A percentile compares a stretch with the other conserved stretches of the same genome.
Evolutionary conservation across 352 stramenopile species (phyloP).

Genomic region (Phytophthora crassamura): DNA sequence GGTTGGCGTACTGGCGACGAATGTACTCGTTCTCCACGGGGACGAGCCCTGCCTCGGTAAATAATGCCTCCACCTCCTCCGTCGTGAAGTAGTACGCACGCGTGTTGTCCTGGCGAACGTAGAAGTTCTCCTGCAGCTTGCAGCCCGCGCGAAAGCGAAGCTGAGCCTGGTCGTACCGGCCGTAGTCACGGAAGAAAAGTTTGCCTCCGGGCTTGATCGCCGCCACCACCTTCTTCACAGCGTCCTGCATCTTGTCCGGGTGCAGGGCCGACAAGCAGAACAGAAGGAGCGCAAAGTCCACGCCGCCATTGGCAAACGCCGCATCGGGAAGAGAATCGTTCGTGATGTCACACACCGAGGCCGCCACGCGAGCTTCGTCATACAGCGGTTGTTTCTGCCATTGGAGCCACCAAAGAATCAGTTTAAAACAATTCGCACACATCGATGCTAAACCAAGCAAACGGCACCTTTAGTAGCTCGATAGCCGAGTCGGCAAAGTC

Average conservation of each 20-base stretch:
- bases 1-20: slow-evolving; percentile 88
- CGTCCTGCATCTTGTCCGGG: slow-evolving; percentile 85
- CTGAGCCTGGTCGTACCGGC: slow-evolving; percentile 95
- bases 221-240: slow-evolving; percentile 89
- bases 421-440: neutral
- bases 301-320: slow-evolving; percentile 64
- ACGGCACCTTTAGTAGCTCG: slow-evolving; percentile 85
- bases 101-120: slow-evolving; percentile 95
- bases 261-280: slow-evolving; percentile 94
- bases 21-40: slow-evolving; percentile 88
- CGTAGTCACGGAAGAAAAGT: slow-evolving; percentile 96
- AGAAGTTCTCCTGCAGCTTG: slow-evolving; percentile 95
- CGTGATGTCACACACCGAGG: slow-evolving; percentile 88
- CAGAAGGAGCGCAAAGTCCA: slow-evolving; percentile 86
- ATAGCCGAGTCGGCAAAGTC: slow-evolving; percentile 95
- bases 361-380: slow-evolving; percentile 66
- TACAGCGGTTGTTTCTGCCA: slow-evolving; percentile 84
- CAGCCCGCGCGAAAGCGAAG: slow-evolving; percentile 90
- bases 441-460: neutral
- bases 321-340: slow-evolving; percentile 68
- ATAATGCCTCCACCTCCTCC: slow-evolving; percentile 77
- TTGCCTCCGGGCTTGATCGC: slow-evolving; percentile 79
- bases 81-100: slow-evolving; percentile 96
- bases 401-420: neutral
- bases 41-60: slow-evolving; percentile 64